These are phyloP conservation scores for Kregervanrija delftensis DNA, from an alignment of 805 yeast species.

Conservation along the genomic window DNA sequence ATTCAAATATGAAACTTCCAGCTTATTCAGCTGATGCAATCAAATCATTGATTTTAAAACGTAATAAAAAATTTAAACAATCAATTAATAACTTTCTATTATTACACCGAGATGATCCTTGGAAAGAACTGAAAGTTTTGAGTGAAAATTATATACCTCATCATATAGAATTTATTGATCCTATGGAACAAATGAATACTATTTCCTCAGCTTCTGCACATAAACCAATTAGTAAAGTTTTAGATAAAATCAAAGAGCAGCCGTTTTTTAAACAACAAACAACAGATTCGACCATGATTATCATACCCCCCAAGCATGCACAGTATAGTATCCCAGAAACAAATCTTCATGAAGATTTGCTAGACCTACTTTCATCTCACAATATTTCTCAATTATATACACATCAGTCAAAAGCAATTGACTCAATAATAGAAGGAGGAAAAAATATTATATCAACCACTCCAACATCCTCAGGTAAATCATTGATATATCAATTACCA, in stretches of 20 bases:
- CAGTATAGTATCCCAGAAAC: slow-evolving; percentile 41
- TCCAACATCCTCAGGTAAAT: slow-evolving; percentile 93
- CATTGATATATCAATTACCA: slow-evolving; percentile 86
- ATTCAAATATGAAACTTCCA: slow-evolving; percentile 41
- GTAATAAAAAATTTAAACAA: slow-evolving; percentile 46
- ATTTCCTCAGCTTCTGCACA: slow-evolving; percentile 12
- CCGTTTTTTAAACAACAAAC: slow-evolving; percentile 61
- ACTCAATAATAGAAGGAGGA: slow-evolving; percentile 42
- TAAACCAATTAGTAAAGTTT: slow-evolving; percentile 35
- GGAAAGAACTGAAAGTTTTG: slow-evolving; percentile 29
- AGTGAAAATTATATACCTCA: slow-evolving; percentile 40
- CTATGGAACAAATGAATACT: slow-evolving; percentile 50
- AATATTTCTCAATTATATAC: slow-evolving; percentile 53
- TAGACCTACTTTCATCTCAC: slow-evolving; percentile 28
- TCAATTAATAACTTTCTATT: slow-evolving; percentile 32
- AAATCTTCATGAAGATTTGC: slow-evolving; percentile 45
- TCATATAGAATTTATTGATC: slow-evolving; percentile 47
- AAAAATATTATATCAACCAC: slow-evolving; percentile 84
- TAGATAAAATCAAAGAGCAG: slow-evolving; percentile 38
- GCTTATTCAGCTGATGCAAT: slow-evolving; percentile 50
- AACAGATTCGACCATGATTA: slow-evolving; percentile 39
- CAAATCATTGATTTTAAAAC: slow-evolving; percentile 49
- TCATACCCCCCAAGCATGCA: slow-evolving; percentile 39
- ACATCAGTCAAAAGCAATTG: slow-evolving; percentile 78
- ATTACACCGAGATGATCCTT: slow-evolving; percentile 26